Evolutionary conservation across 2,329 filamentous ascomycete species (phyloP), one percentile per base, ranked within the genome.

Genomic region (Ceratocystiopsis sp.): DNA sequence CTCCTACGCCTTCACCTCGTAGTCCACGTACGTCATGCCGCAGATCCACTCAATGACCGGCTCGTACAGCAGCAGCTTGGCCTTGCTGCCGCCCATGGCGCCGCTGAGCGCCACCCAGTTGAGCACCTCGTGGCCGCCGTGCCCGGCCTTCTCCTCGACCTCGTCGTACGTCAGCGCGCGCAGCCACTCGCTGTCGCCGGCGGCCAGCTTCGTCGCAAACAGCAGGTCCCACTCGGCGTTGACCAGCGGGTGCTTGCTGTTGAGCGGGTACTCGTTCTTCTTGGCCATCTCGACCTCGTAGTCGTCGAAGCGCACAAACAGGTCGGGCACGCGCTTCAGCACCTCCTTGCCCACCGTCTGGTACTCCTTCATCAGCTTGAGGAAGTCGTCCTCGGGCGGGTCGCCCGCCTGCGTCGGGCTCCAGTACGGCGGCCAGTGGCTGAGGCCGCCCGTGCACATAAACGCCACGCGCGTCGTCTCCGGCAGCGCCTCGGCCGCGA

Each of bases 351-450:
- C 47, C 14, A 47, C 45, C 7, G 47, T 49, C 45, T 49, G 47
- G 45, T 49, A 49, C 43, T 49, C 47, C 47, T 49, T 49, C 47
- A 47, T 49, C n/a, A 49, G 41, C 39, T 47, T 49, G 19, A 49
- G 45, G 21, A 49, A 49, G 4, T 49, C 47, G 37, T 49, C 47
- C 43, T 47, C 17, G 6, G 47, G 47, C 38, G 47, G 47, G 43
- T 49, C 47, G 16, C 47, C 47, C 9, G 47, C 47, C 41, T 49
- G 47, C 29, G 29, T 6, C 21, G 47, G 47, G 47, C 17, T 49
- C 47, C 47, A 49, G 45, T 49, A 49, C 3, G 47, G 47, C 16
- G 47, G 47, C 47, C 47, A 49, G 47, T 48, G 47, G 37, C 38
- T 42, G 14, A 48, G 41, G 2, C 47, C 47, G 25, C 47, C 47